Evolutionary conservation across 345 rosid species (phyloP), one percentile per base, ranked within the genome.

Genomic region (Erysimum cheiranthoides): DNA sequence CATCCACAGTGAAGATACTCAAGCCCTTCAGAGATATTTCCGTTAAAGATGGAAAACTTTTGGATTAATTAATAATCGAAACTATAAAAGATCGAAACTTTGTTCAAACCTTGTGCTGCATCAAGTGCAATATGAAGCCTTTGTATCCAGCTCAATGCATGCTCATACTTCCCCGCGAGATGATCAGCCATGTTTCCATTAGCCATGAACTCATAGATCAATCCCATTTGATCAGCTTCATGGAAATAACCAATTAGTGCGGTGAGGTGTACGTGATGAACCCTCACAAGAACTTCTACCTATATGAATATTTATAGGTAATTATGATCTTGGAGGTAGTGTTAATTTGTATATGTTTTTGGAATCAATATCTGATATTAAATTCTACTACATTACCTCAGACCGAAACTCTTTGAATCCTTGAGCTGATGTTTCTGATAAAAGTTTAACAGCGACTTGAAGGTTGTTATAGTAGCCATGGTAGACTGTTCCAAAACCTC

Each of bases 401-500:
- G 86, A 72, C 54, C 71, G 86, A 61, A 87, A 87, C 74, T 86
- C 72, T 28, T 73, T 83, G 54, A 61, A 73, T 4, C 89, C 87
- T 71, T 86, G 87, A 36, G 38, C 35, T 49, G 94, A 83, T 39
- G 81, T 73, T 66, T 36, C 54, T 51, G 88, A 89, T 16, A 84
- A 77, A 83, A 89, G 27, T 50, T 87, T 86, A 14, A 89, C 88
- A 0, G 88, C 94, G 2, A 87, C 88, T 54, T 78, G 31, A 31
- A 57, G 53, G 31, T 81, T 46, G 56, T 60, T 65, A 17, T 85
- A 71, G 27, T 6, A 50, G 6, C 89, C 93, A 66, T 66, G 80
- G 68, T 84, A 87, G 11, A 87, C 94, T 51, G 81, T 83, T 73
- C 94, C 94, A 36, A 85, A 87, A 0, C 91, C 89, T 62, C 89